These are phyloP conservation scores for Arxiozyma heterogenica DNA, from an alignment of 1,139 yeast species.

Conservation along the genomic window DNA sequence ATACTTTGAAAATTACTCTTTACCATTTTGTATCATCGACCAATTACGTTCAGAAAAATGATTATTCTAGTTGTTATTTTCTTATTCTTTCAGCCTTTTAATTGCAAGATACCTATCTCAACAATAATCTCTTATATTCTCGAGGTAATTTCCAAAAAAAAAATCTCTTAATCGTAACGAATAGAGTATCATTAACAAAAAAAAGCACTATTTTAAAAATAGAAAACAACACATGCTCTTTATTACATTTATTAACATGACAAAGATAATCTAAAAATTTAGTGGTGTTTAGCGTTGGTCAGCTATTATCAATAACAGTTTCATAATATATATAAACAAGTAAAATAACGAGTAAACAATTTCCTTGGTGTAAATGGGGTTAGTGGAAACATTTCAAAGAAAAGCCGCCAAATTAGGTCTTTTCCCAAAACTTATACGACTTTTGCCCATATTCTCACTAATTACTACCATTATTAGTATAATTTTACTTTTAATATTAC, in stretches of 20 bases:
- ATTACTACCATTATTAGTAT: conserved; percentile 52
- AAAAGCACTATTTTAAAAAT: too few species aligned
- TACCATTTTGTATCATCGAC: background rate
- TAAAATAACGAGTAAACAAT: background rate
- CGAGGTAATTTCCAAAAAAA: background rate
- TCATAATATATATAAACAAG: background rate
- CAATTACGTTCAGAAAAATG: background rate
- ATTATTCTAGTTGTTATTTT: too few species aligned
- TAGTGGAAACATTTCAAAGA: conserved; percentile 47
- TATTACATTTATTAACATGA: too few species aligned
- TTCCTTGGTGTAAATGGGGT: conserved; percentile 40
- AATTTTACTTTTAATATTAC: conserved; percentile 55
- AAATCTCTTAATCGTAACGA: too few species aligned
- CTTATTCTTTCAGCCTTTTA: background rate
- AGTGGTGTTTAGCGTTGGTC: too few species aligned
- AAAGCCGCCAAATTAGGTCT: conserved; percentile 49
- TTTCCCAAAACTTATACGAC: conserved; percentile 45
- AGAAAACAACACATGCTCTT: too few species aligned
- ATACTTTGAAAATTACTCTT: too few species aligned
- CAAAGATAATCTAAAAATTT: too few species aligned
- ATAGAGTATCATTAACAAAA: too few species aligned
- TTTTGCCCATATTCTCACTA: conserved; percentile 57
- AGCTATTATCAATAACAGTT: too few species aligned
- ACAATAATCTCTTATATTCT: background rate
- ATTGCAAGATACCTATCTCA: background rate